These are phyloP conservation scores for Anisodus tanguticus DNA, from an alignment of 257 asterid species.

Conservation along the genomic window DNA sequence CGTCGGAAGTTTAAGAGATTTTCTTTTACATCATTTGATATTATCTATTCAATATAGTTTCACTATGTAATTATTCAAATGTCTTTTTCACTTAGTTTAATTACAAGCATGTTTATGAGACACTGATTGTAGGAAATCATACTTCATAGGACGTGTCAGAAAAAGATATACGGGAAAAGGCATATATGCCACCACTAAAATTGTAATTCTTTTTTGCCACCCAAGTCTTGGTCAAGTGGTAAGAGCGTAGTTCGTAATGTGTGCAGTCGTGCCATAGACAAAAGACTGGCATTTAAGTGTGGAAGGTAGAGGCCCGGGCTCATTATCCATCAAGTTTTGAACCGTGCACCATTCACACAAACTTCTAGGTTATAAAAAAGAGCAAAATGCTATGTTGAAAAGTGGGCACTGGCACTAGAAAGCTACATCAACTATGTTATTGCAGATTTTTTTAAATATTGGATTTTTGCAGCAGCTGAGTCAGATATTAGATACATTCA, in stretches of 20 bases:
- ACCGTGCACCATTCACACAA: background rate
- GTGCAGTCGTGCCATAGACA: background rate
- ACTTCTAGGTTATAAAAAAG: background rate
- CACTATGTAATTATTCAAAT: constrained; percentile 1
- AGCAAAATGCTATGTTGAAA: background rate
- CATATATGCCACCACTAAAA: constrained; percentile 8
- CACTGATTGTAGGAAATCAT: constrained; percentile 20
- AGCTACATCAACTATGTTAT: background rate
- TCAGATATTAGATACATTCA: background rate
- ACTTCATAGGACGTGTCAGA: background rate
- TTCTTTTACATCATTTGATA: constrained; percentile 8
- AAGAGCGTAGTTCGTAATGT: background rate
- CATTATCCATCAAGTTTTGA: background rate
- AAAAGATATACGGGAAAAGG: background rate
- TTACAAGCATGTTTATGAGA: constrained; percentile 6
- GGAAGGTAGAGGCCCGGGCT: background rate
- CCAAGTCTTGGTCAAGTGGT: background rate
- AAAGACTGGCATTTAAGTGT: background rate
- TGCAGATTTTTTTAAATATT: background rate
- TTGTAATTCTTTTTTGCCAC: background rate
- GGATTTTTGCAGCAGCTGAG: background rate
- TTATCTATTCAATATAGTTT: background rate
- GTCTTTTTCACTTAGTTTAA: background rate
- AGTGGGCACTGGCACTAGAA: background rate
- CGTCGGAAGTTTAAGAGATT: constrained; percentile 4